Evolutionary conservation across 2,329 filamentous ascomycete genomes (phyloP), one percentile per base, ranked within the genome.

Genomic region (Aureobasidium subglaciale): DNA sequence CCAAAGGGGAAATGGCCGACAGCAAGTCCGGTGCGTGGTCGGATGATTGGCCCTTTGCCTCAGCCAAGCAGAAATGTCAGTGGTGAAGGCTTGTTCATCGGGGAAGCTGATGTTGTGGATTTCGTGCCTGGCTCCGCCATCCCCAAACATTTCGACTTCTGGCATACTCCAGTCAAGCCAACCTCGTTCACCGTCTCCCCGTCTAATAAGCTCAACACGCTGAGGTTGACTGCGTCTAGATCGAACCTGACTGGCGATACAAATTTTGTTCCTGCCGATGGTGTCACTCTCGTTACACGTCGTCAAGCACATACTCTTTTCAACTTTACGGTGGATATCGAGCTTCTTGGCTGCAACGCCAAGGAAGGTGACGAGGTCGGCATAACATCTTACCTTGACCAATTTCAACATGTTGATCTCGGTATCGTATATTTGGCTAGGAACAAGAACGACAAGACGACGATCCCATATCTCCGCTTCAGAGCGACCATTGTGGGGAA

Each of bases 241-340:
- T 18, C 22, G 20, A 81, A 83, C 59, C 69, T 85, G 4, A 83
- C 78, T 1, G 79, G 73, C 1, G 69, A 76, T 15, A 75, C 81
- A 57, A 73, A 74, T 0, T 73, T 77, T 55, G 75, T 75, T 57
- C 66, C 70, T 1, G 72, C 74, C 41, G 66, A 64, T 3, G 75
- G 76, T 3, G 76, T 79, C 64, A 73, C 78, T 0, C 80, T 84
- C 41, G 68, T 84, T 16, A 76, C 74, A 0, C 71, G 78, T 2
- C 71, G 79, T 1, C 80, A 83, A 63, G 76, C 76, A 6, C 74
- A 83, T 59, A 78, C 79, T 0, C 65, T 80, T 0, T 83, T 82
- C 63, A 75, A 68, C 0, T 82, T 72, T 62, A 71, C 68, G 37
- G 71, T 78, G 3, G 70, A 78, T 53, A 50, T 82, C 0, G 67